These are phyloP conservation scores for Geosmithia flava DNA, from an alignment of 2,329 filamentous ascomycete species.

Conservation along the genomic window DNA sequence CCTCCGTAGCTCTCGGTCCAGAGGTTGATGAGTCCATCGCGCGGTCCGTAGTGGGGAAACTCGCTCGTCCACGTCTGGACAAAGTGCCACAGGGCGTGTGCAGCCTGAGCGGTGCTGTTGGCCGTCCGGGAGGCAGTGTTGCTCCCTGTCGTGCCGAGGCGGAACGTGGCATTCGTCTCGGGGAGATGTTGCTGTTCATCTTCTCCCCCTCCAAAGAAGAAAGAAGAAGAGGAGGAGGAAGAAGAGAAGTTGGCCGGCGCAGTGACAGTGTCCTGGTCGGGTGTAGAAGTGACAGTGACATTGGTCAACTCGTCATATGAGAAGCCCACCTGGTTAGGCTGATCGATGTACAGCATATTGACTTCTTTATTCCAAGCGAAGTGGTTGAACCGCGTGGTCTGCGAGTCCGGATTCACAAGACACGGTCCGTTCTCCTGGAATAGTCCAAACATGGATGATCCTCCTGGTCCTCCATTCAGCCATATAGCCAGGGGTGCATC, in stretches of 20 bases:
- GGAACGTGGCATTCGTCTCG: slow-evolving; percentile 21
- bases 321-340: slow-evolving; percentile 56
- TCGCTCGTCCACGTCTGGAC: slow-evolving; percentile 46
- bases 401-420: slow-evolving; percentile 31
- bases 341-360: slow-evolving; percentile 42
- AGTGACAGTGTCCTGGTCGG: slow-evolving; percentile 31
- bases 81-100: slow-evolving; percentile 51
- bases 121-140: slow-evolving; percentile 14
- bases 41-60: slow-evolving; percentile 46
- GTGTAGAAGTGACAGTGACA: slow-evolving; percentile 37
- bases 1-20: slow-evolving; percentile 61
- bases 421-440: slow-evolving; percentile 47
- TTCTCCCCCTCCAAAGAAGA: too few relatives aligned
- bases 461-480: slow-evolving; percentile 53
- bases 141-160: slow-evolving; percentile 19
- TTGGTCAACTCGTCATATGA: slow-evolving; percentile 56
- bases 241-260: slow-evolving; percentile 21
- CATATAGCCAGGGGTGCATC: slow-evolving; percentile 41
- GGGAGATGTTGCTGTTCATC: too few relatives aligned
- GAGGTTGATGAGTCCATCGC: slow-evolving; percentile 44
- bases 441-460: slow-evolving; percentile 50
- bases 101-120: slow-evolving; percentile 42
- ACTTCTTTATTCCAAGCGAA: slow-evolving; percentile 51
- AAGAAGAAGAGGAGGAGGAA: slow-evolving; percentile 3
- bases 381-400: slow-evolving; percentile 39